Conservation (phyloP, 2,329 filamentous ascomycete genomes). For the Fusarium globosum region DNA sequence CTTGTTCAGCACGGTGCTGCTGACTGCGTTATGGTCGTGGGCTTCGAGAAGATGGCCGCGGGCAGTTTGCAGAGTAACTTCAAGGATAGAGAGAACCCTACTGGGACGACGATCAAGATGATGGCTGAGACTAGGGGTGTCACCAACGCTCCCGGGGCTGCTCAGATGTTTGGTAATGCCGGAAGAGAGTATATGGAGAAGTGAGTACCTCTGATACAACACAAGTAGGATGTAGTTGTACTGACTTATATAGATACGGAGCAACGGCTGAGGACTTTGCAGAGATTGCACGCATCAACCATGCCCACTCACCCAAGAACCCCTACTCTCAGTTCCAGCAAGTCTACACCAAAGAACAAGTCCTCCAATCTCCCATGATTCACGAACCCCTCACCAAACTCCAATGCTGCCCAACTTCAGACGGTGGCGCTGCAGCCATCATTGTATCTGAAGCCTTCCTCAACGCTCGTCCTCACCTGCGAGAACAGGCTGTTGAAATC, state of each 20-base stretch:
- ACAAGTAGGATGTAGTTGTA: neutral
- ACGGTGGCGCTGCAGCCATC: conserved; percentile 89
- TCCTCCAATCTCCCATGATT: conserved; percentile 80
- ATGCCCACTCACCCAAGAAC: conserved; percentile 90
- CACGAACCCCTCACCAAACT: conserved; percentile 92
- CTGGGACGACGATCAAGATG: conserved; percentile 77
- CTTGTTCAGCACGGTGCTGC: conserved; percentile 83
- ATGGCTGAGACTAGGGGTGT: conserved; percentile 85
- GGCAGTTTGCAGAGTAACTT: conserved; percentile 87
- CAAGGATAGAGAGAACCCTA: conserved; percentile 85
- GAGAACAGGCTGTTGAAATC: conserved; percentile 84
- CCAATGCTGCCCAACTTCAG: conserved; percentile 98
- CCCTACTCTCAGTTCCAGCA: conserved; percentile 98
- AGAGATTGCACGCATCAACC: conserved; percentile 93
- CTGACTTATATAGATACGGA: conserved; percentile 71
- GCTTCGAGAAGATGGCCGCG: conserved; percentile 98
- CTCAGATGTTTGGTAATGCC: conserved; percentile 96
- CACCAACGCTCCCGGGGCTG: conserved; percentile 84
- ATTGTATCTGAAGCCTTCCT: conserved; percentile 91
- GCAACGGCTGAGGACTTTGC: conserved; percentile 88
- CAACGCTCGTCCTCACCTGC: conserved; percentile 83
- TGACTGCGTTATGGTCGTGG: conserved; percentile 90
- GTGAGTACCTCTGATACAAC: conserved; percentile 56
- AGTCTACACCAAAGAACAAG: conserved; percentile 87
- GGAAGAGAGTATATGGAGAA: conserved; percentile 95